A percentile compares a stretch with the other conserved stretches of the same genome.
Evolutionary conservation across 2,329 filamentous ascomycete species (phyloP).

Genomic region (Gaeumannomyces tritici): DNA sequence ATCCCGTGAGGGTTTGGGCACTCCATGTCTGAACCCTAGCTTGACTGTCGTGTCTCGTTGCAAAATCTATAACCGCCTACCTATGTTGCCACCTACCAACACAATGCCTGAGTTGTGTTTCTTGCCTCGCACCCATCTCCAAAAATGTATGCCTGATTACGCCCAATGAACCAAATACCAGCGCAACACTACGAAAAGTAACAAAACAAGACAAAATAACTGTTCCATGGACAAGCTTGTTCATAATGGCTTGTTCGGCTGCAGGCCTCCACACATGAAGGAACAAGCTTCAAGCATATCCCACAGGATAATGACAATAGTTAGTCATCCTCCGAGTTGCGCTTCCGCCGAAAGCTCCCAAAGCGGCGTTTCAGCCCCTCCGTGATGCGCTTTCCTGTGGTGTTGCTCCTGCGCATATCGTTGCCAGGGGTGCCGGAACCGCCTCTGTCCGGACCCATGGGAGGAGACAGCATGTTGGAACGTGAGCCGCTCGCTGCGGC

Average conservation of each 20-base stretch:
- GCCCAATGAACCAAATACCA: not conserved
- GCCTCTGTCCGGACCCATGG: not conserved
- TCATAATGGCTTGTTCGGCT: not conserved
- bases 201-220: not conserved
- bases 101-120: not conserved
- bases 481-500: conserved; percentile 11
- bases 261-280: not conserved
- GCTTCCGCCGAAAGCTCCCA: conserved; percentile 40
- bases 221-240: too few species aligned
- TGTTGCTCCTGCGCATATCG: conserved; percentile 26
- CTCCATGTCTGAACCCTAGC: not conserved
- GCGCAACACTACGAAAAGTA: not conserved
- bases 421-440: conserved; percentile 12
- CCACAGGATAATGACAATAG: not conserved
- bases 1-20: too few species aligned
- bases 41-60: not conserved
- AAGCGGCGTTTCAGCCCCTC: conserved; percentile 45
- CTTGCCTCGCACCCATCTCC: not conserved
- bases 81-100: not conserved
- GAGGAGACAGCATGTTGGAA: not conserved
- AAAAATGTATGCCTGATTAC: not conserved
- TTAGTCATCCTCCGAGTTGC: conserved; percentile 11
- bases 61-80: not conserved
- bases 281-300: not conserved
- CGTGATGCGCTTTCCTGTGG: conserved; percentile 32